These are phyloP conservation scores for Penicillium egyptiacum DNA, from an alignment of 495 filamentous ascomycete genomes.

Conservation along the genomic window DNA sequence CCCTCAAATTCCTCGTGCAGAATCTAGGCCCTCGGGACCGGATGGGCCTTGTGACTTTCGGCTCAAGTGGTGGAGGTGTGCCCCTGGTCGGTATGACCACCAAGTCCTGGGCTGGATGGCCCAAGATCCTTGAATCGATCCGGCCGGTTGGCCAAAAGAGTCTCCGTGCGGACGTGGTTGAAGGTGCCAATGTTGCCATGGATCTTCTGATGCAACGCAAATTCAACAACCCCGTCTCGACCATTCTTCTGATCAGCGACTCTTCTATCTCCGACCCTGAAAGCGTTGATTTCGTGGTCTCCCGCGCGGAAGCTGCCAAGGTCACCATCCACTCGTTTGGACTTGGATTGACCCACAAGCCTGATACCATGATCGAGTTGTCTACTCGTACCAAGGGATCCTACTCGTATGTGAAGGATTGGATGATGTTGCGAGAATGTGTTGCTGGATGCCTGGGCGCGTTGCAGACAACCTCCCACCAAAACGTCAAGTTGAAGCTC, in stretches of 20 bases:
- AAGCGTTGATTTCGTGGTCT: constrained; percentile 97
- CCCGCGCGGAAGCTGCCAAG: constrained; percentile 96
- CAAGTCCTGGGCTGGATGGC: constrained; percentile 91
- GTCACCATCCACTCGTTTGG: constrained; percentile 97
- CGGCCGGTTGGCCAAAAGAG: constrained; percentile 95
- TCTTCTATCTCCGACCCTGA: constrained; percentile 96
- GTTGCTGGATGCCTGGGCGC: constrained; percentile 91
- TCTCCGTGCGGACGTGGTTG: constrained; percentile 92
- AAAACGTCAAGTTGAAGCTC: constrained; percentile 96
- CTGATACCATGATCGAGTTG: constrained; percentile 97
- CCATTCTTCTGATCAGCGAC: constrained; percentile 96
- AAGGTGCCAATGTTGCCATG: constrained; percentile 98
- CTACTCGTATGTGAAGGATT: constrained; percentile 98
- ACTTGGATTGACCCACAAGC: constrained; percentile 94
- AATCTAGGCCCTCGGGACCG: constrained; percentile 92
- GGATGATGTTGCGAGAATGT: constrained; percentile 99
- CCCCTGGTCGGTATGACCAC: constrained; percentile 97
- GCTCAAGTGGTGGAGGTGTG: constrained; percentile 89
- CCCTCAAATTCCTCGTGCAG: constrained; percentile 87
- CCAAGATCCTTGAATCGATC: constrained; percentile 81
- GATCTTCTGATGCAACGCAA: constrained; percentile 98
- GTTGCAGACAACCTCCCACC: constrained; percentile 96
- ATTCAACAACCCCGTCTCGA: constrained; percentile 92
- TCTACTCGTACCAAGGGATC: constrained; percentile 95
- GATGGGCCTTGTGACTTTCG: constrained; percentile 97